Base-by-base conservation (phyloP, 345 rosid species). In the Draba incana region DNA sequence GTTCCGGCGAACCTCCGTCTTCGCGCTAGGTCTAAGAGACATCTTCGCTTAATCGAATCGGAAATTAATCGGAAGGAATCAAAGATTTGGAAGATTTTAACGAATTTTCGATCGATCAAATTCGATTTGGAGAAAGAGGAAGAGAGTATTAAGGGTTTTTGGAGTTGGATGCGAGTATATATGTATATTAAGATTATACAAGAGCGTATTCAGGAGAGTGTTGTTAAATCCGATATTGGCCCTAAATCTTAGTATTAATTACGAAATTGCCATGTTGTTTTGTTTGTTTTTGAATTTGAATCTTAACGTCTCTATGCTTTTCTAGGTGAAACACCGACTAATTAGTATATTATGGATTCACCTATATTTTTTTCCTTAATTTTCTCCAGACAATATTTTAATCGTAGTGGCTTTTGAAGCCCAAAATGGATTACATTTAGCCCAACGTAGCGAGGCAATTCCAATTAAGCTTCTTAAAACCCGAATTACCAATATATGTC, bases 1-100 rank as follows among this genome's bases (percentile, higher is more conserved):
- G 66, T 86, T 89, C 62, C 88, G 60, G 9, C 96, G 81, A 0
- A 79, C 87, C 80, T 87, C 96, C 2, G 87, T 70, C 85, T 85
- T 88, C 8, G 86, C 84, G 79, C 70, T 83, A 28, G 90, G 89
- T 65, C 92, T 84, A 60, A 86, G 74, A 72, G 90, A 89, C 92
- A 87, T 86, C 54, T 41, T 61, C 43, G 54, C 63, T 67, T 10
- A 8, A 49, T 57, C 71, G 60, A 65, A 48, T 11, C 7, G 35
- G 44, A 39, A 71, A 33, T 6, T 6, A 33, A 16, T 25, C 42
- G 23, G 39, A 47, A 64, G 76, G 76, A 70, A 23, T 53, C 62
- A 53, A n/a, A 14, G 52, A 53, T 43, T 35, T 35, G 7, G 10
- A n/a, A n/a, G n/a, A n/a, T n/a, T n/a, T n/a, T n/a, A n/a, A n/a